Conservation (phyloP, 129 eudicot species). For the Oenanthe sinensis region DNA sequence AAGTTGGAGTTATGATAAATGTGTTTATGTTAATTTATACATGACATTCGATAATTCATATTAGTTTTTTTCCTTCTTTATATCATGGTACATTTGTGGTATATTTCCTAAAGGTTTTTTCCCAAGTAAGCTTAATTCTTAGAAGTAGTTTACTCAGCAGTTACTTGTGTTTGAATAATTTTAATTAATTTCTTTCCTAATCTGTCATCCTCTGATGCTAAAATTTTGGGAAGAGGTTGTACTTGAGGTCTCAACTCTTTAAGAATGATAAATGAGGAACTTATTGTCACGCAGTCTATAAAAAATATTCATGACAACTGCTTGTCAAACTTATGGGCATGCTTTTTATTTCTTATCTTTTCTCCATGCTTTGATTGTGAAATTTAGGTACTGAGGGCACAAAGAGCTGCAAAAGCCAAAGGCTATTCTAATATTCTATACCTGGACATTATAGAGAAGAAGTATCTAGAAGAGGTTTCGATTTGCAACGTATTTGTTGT, state of each 20-base stretch:
- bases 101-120: neutral
- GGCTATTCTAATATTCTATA: conserved; percentile 89
- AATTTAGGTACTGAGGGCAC: conserved; percentile 74
- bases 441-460: conserved; percentile 69
- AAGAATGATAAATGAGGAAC: neutral
- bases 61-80: neutral
- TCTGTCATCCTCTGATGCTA: neutral
- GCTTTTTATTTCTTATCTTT: neutral
- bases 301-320: neutral
- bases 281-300: neutral
- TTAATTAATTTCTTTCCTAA: neutral
- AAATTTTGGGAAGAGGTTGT: neutral
- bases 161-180: neutral
- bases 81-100: neutral
- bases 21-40: neutral
- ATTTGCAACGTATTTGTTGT: conserved; percentile 85
- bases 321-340: neutral
- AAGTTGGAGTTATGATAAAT: neutral
- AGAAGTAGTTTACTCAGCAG: neutral
- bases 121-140: neutral
- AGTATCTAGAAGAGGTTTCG: too few species aligned
- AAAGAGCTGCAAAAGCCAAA: conserved; percentile 75
- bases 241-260: neutral
- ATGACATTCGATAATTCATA: neutral
- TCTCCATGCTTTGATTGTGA: neutral